Conservation (phyloP, 2,329 filamentous ascomycete genomes). For the Cladorrhinum sp. region DNA sequence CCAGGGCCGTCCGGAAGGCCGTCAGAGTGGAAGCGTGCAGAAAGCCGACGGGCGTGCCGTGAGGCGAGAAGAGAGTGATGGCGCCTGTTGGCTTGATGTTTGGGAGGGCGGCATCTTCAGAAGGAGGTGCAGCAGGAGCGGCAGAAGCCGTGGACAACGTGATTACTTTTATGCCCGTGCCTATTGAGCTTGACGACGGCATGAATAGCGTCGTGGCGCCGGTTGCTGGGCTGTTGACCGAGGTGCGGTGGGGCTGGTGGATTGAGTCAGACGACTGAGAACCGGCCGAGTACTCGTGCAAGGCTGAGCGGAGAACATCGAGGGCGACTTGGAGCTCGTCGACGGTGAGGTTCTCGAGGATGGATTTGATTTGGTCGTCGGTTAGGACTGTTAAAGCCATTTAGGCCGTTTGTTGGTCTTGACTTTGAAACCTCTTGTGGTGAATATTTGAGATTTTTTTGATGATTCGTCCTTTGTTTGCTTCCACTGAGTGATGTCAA, state of each 20-base stretch:
- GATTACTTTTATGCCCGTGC: conserved; percentile 66
- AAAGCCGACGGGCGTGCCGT: conserved; percentile 63
- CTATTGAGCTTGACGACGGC: conserved; percentile 62
- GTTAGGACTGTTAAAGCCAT: conserved; percentile 60
- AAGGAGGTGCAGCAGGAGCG: conserved; percentile 23
- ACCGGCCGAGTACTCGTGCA: conserved; percentile 61
- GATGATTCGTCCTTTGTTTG: not conserved
- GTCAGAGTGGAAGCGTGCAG: conserved; percentile 73
- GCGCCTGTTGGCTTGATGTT: conserved; percentile 58
- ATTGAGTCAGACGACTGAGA: conserved; percentile 43
- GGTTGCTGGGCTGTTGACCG: conserved; percentile 46
- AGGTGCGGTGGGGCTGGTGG: conserved; percentile 55
- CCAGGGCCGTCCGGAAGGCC: conserved; percentile 75
- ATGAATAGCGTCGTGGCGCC: conserved; percentile 68
- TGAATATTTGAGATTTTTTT: not conserved
- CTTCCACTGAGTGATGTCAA: not conserved
- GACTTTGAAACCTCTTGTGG: too few relatives aligned
- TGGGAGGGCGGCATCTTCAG: conserved; percentile 29
- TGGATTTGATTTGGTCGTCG: conserved; percentile 52
- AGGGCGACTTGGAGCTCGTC: conserved; percentile 54
- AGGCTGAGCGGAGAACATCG: conserved; percentile 46
- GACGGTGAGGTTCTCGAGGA: conserved; percentile 52
- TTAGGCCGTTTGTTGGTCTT: conserved; percentile 22
- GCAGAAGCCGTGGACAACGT: not conserved
- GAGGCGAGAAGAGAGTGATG: conserved; percentile 64